These are phyloP conservation scores for Coleophoma eucalyptorum DNA, from an alignment of 2,329 filamentous ascomycete species.

Conservation along the genomic window DNA sequence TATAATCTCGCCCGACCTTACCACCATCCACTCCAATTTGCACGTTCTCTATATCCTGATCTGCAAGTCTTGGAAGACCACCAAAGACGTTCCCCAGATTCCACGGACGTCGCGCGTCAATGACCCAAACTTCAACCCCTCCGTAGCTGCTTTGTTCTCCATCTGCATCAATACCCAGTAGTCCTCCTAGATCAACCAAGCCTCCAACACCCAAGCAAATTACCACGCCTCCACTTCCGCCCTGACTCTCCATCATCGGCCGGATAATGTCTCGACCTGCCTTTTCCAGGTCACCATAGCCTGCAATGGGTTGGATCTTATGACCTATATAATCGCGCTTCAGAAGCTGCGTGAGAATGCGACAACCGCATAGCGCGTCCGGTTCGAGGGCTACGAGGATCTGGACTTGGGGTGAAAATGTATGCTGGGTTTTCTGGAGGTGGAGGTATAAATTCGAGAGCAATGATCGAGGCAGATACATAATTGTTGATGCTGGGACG, in stretches of 20 bases:
- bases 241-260: conserved; percentile 81
- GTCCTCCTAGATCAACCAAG: conserved; percentile 78
- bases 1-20: conserved; percentile 67
- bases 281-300: conserved; percentile 83
- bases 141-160: conserved; percentile 64
- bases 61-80: conserved; percentile 51
- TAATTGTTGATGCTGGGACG: conserved; percentile 33
- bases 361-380: conserved; percentile 91
- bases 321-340: conserved; percentile 97
- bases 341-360: conserved; percentile 87
- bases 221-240: conserved; percentile 83
- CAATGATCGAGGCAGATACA: conserved; percentile 91
- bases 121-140: conserved; percentile 91
- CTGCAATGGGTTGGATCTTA: conserved; percentile 92
- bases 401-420: conserved; percentile 86
- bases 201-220: conserved; percentile 92
- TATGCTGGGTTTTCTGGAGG: conserved; percentile 80
- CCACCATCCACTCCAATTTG: conserved; percentile 70
- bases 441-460: conserved; percentile 90
- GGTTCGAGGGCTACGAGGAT: conserved; percentile 92
- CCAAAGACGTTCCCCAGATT: conserved; percentile 93
- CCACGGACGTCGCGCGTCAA: conserved; percentile 91
- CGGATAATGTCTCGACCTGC: conserved; percentile 75
- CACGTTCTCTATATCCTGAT: conserved; percentile 35
- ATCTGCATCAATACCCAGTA: conserved; percentile 71